Conservation (phyloP, 768 basidiomycete genomes). For the Rossbeevera mucosa region DNA sequence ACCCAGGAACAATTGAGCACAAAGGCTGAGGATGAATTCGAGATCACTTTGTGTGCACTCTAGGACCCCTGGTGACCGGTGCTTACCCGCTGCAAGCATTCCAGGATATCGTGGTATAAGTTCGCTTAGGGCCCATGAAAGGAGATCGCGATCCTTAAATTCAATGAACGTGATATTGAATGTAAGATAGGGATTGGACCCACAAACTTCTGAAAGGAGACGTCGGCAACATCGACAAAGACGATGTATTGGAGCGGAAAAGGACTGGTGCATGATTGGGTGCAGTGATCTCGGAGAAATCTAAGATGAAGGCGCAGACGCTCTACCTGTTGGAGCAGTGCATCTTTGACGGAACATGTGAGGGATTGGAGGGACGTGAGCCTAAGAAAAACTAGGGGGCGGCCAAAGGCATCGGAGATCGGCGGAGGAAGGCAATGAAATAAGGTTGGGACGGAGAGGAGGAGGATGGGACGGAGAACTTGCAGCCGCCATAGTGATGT, state of each 20-base stretch:
- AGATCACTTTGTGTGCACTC: conserved; percentile 1
- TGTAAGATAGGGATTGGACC: conserved; percentile 21
- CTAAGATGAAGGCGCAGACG: conserved; percentile 53
- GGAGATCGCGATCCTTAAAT: conserved; percentile 52
- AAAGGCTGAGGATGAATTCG: conserved; percentile 45
- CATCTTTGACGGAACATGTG: conserved; percentile 37
- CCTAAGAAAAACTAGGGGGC: conserved; percentile 58
- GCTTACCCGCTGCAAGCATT: conserved; percentile 64
- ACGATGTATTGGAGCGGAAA: conserved; percentile 63
- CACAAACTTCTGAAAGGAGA: conserved; percentile 56
- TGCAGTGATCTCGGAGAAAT: conserved; percentile 37
- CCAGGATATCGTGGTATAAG: conserved; percentile 70
- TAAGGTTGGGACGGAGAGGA: conserved; percentile 23
- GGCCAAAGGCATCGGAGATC: conserved; percentile 56
- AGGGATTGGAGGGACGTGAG: conserved; percentile 39
- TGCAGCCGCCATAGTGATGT: conserved; percentile 53
- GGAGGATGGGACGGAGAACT: conserved; percentile 37
- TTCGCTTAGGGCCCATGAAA: conserved; percentile 62
- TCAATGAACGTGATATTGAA: conserved; percentile 4
- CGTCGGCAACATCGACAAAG: conserved; percentile 57
- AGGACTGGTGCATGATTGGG: conserved; percentile 12
- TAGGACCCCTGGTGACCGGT: conserved; percentile 2
- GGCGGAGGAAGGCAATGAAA: conserved; percentile 53
- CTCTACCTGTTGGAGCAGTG: conserved; percentile 51
- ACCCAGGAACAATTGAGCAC: conserved; percentile 73